phyloP scores from a whole-genome alignment of 2,329 filamentous ascomycete genomes.

The Zalaria sp. region DNA sequence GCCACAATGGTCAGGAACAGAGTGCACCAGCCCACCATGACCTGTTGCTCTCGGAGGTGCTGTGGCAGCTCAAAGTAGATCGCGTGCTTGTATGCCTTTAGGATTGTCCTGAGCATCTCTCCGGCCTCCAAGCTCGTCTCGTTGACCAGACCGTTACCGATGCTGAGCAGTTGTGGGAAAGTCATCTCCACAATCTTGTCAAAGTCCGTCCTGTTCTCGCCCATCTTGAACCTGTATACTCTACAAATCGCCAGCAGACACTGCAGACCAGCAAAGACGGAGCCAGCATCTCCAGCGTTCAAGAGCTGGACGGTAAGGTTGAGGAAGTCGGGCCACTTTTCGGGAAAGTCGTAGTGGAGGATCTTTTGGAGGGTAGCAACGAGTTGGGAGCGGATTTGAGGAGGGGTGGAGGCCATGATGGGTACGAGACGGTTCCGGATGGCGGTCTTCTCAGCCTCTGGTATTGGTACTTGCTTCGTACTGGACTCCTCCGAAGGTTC shows the following conservation, averaged over 20 bases:
- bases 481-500: slow-evolving; percentile 52
- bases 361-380: slow-evolving; percentile 93
- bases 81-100: slow-evolving; percentile 97
- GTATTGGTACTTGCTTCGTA: slow-evolving; percentile 50
- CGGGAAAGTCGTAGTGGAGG: slow-evolving; percentile 87
- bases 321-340: slow-evolving; percentile 88
- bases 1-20: slow-evolving; percentile 83
- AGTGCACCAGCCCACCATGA: slow-evolving; percentile 90
- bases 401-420: slow-evolving; percentile 61
- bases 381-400: slow-evolving; percentile 79
- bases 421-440: slow-evolving; percentile 83
- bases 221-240: slow-evolving; percentile 86
- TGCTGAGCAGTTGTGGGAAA: slow-evolving; percentile 74
- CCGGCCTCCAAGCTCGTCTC: slow-evolving; percentile 89
- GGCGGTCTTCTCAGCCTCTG: slow-evolving; percentile 76
- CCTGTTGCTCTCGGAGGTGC: slow-evolving; percentile 62
- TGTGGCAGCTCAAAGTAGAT: slow-evolving; percentile 82
- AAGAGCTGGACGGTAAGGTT: slow-evolving; percentile 83
- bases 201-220: slow-evolving; percentile 71
- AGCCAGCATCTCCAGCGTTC: slow-evolving; percentile 70
- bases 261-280: slow-evolving; percentile 85
- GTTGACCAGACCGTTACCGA: slow-evolving; percentile 77
- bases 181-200: slow-evolving; percentile 86
- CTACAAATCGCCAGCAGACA: slow-evolving; percentile 90
- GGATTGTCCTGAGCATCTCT: slow-evolving; percentile 87